These are phyloP conservation scores for Talaromyces piceae DNA, from an alignment of 2,329 filamentous ascomycete species.

Conservation along the genomic window DNA sequence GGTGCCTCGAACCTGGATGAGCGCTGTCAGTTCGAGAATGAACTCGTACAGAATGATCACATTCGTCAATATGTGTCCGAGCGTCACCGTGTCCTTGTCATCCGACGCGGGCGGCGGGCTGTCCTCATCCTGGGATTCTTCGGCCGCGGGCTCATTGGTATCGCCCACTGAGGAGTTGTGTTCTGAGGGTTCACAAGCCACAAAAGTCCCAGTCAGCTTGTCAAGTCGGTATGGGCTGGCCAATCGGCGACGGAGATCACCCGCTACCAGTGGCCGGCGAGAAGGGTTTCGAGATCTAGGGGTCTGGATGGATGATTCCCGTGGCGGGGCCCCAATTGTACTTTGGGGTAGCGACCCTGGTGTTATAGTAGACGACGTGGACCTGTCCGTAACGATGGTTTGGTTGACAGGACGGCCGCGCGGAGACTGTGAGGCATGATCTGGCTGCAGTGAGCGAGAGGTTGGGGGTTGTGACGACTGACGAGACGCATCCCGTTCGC, in stretches of 20 bases:
- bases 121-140: conserved; percentile 21
- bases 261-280: conserved; percentile 1
- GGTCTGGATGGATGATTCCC: conserved; percentile 15
- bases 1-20: conserved; percentile 66
- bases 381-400: conserved; percentile 11
- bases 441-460: conserved; percentile 1
- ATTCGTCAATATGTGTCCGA: conserved; percentile 74
- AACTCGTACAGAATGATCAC: conserved; percentile 74
- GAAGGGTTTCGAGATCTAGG: conserved; percentile 9
- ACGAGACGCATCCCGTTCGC: conserved; percentile 13
- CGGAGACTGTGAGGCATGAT: conserved; percentile 14
- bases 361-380: background rate
- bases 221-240: conserved; percentile 24
- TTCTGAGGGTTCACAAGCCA: conserved; percentile 5
- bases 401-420: conserved; percentile 20
- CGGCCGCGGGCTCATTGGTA: background rate
- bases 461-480: conserved; percentile 18
- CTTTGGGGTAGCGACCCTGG: conserved; percentile 15
- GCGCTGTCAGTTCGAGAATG: conserved; percentile 64
- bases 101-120: conserved; percentile 23
- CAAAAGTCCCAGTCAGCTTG: background rate
- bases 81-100: conserved; percentile 44
- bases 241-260: conserved; percentile 25
- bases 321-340: conserved; percentile 17
- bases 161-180: background rate